phyloP scores from a whole-genome alignment of 2,329 filamentous ascomycete species.

The Zopfia rhizophila region DNA sequence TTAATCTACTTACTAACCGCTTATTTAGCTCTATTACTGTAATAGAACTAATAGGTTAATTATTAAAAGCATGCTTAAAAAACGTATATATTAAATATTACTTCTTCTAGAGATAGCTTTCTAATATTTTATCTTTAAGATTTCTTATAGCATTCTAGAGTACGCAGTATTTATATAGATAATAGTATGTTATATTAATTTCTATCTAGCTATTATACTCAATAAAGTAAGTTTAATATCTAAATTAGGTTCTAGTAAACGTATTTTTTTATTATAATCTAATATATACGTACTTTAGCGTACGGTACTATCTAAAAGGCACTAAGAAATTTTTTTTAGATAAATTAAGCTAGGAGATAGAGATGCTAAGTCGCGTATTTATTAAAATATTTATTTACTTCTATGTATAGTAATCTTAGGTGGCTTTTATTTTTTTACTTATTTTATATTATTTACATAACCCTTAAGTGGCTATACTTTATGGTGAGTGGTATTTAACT shows the following conservation, averaged over 20 bases:
- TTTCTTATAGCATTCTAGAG: conserved; percentile 4
- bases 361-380: not conserved
- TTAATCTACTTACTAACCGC: no score
- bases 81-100: conserved; percentile 8
- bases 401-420: conserved; percentile 7
- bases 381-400: conserved; percentile 8
- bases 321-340: no score
- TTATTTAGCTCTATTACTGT: no score
- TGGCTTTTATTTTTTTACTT: conserved; percentile 6
- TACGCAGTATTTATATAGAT: conserved; percentile 2
- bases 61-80: no score
- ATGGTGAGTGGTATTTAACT: conserved; percentile 4
- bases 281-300: conserved; percentile 5
- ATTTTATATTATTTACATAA: no score
- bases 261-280: conserved; percentile 3
- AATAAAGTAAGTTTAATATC: conserved; percentile 3
- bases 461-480: no score
- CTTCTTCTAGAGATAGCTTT: conserved; percentile 5
- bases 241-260: conserved; percentile 1
- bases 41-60: no score
- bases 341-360: no score
- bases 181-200: conserved; percentile 4
- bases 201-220: conserved; percentile 5
- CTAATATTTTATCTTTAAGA: conserved; percentile 6
- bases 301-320: not conserved